A percentile compares a stretch with the other conserved stretches of the same genome.
Evolutionary conservation across 2,329 filamentous ascomycete genomes (phyloP).

Genomic region (Penicillium oxalicum): DNA sequence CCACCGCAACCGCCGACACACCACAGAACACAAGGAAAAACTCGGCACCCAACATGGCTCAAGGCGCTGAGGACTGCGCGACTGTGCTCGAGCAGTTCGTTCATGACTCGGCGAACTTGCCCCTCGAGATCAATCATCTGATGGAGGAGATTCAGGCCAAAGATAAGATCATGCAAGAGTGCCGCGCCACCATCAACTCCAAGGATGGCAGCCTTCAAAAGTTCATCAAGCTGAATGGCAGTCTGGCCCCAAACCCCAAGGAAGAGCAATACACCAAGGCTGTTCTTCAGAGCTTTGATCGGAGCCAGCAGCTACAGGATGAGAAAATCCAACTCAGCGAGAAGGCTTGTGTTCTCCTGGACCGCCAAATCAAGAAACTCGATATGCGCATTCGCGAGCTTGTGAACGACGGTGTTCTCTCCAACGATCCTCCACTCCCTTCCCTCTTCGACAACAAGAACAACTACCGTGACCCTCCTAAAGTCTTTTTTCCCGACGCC

Average conservation of each 20-base stretch:
- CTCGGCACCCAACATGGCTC: conserved; percentile 33
- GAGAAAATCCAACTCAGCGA: conserved; percentile 58
- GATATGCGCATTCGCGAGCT: conserved; percentile 58
- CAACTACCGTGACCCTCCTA: conserved; percentile 41
- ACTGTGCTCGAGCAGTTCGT: conserved; percentile 61
- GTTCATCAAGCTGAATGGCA: conserved; percentile 58
- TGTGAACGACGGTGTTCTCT: conserved; percentile 53
- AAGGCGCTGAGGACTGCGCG: conserved; percentile 54
- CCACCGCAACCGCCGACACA: not conserved
- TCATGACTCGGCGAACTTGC: conserved; percentile 58
- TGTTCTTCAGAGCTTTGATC: conserved; percentile 54
- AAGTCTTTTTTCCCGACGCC: conserved; percentile 46
- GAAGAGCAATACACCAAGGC: conserved; percentile 56
- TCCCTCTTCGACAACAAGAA: conserved; percentile 50
- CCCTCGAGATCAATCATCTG: conserved; percentile 59
- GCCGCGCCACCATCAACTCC: conserved; percentile 50
- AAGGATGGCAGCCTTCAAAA: conserved; percentile 60
- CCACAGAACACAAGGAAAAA: too few species aligned
- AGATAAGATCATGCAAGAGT: conserved; percentile 55
- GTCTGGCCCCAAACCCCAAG: conserved; percentile 56
- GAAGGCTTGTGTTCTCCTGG: conserved; percentile 54
- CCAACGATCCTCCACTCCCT: conserved; percentile 54
- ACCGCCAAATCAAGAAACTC: conserved; percentile 58
- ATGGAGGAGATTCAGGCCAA: conserved; percentile 64
- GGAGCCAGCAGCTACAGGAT: conserved; percentile 52